Evolutionary conservation across 495 filamentous ascomycete species (phyloP).

Genomic region (Talaromyces trachyspermus): DNA sequence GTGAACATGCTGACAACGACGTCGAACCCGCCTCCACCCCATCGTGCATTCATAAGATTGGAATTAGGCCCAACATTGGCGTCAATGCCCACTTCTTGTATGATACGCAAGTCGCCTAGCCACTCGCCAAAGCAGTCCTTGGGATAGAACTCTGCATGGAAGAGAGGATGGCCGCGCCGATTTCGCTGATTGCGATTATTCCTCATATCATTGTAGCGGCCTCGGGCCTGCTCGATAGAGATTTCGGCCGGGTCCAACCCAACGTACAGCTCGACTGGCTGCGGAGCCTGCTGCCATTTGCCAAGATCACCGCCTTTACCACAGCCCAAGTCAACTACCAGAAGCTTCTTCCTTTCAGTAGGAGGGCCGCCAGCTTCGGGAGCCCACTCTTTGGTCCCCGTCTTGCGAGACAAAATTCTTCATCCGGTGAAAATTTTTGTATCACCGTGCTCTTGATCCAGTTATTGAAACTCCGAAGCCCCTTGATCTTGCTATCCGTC

Average conservation of each 20-base stretch:
- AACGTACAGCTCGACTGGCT: slow-evolving; percentile 79
- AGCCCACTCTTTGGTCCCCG: slow-evolving; percentile 36
- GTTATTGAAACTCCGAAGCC: slow-evolving; percentile 90
- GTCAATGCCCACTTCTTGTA: slow-evolving; percentile 82
- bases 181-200: slow-evolving; percentile 46
- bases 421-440: slow-evolving; percentile 88
- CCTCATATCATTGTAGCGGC: slow-evolving; percentile 73
- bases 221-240: slow-evolving; percentile 79
- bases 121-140: slow-evolving; percentile 86
- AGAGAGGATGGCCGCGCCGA: slow-evolving; percentile 54
- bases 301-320: slow-evolving; percentile 93
- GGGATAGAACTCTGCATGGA: slow-evolving; percentile 76
- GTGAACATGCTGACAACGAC: slow-evolving; percentile 98
- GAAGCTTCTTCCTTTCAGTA: slow-evolving; percentile 43
- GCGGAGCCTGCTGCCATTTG: slow-evolving; percentile 90
- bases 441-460: slow-evolving; percentile 97
- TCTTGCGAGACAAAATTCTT: slow-evolving; percentile 48
- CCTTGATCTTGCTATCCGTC: slow-evolving; percentile 89
- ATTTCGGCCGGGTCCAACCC: slow-evolving; percentile 89
- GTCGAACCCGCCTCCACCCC: slow-evolving; percentile 78
- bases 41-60: slow-evolving; percentile 46
- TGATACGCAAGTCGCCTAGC: slow-evolving; percentile 66
- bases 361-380: slow-evolving; percentile 46
- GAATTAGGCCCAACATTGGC: slow-evolving; percentile 52
- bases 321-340: slow-evolving; percentile 90